Evolutionary conservation across 495 filamentous ascomycete genomes (phyloP).

Genomic region (Friedmanniomyces endolithicus): DNA sequence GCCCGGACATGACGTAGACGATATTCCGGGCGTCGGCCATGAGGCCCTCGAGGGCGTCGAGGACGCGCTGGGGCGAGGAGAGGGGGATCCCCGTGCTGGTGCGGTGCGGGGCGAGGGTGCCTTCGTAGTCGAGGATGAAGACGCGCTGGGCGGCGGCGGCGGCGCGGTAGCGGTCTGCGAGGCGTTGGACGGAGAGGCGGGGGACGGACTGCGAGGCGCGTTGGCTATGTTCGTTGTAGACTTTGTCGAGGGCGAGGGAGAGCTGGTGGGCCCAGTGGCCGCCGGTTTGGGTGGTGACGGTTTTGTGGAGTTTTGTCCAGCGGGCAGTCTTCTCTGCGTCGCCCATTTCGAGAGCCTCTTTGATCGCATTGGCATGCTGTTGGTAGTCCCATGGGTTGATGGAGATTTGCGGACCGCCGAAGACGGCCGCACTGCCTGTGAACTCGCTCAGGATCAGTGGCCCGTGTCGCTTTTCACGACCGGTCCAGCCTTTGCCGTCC

Average conservation of each 20-base stretch:
- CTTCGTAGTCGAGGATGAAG: slow-evolving; percentile 86
- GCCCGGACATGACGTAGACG: slow-evolving; percentile 87
- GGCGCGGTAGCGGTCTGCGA: slow-evolving; percentile 51
- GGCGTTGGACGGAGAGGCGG: slow-evolving; percentile 52
- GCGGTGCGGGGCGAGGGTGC: slow-evolving; percentile 75
- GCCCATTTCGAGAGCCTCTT: slow-evolving; percentile 62
- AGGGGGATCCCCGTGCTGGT: slow-evolving; percentile 67
- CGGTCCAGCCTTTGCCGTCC: slow-evolving; percentile 56
- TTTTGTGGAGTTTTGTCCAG: slow-evolving; percentile 60
- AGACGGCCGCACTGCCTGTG: slow-evolving; percentile 77
- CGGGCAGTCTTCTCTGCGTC: slow-evolving; percentile 58
- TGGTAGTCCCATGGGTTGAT: slow-evolving; percentile 93
- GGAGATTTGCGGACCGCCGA: slow-evolving; percentile 59
- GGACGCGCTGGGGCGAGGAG: slow-evolving; percentile 68
- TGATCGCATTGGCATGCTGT: slow-evolving; percentile 71
- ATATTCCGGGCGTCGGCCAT: slow-evolving; percentile 63
- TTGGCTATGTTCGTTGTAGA: slow-evolving; percentile 68
- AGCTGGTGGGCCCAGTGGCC: slow-evolving; percentile 70
- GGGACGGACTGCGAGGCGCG: slow-evolving; percentile 77
- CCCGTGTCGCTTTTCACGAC: slow-evolving; percentile 52
- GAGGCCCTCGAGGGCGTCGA: slow-evolving; percentile 67
- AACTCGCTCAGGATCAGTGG: slow-evolving; percentile 88
- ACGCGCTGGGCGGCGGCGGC: slow-evolving; percentile 52
- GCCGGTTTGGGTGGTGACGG: slow-evolving; percentile 69
- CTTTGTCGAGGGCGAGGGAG: slow-evolving; percentile 49